Evolutionary conservation across 345 rosid species (phyloP).

Genomic region (Clarkia xantiana): DNA sequence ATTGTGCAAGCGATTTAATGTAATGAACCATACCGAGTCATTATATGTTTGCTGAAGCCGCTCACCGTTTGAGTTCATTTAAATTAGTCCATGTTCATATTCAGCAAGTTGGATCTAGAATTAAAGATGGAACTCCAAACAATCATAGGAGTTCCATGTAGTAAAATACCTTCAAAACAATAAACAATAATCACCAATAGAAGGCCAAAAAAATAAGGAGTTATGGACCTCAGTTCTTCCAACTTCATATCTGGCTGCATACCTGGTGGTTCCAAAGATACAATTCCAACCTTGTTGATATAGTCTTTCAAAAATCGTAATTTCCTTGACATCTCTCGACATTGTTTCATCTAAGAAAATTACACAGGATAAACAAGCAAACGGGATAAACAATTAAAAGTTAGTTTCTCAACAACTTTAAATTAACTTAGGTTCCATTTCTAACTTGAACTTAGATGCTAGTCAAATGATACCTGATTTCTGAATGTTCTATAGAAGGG

Average conservation of each 20-base stretch:
- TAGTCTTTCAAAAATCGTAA: slow-evolving; percentile 80
- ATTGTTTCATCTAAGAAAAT: slow-evolving; percentile 58
- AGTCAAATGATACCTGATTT: slow-evolving; percentile 48
- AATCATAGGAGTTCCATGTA: neutral
- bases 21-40: slow-evolving; percentile 14
- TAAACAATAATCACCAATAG: slow-evolving; percentile 5
- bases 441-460: too few species aligned
- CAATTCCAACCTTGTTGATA: slow-evolving; percentile 70
- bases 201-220: slow-evolving; percentile 6
- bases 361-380: neutral
- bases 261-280: slow-evolving; percentile 43
- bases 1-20: too few species aligned
- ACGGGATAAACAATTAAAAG: neutral
- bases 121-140: neutral
- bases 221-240: slow-evolving; percentile 73
- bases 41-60: slow-evolving; percentile 74
- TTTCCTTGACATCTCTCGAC: slow-evolving; percentile 95
- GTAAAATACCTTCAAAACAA: neutral
- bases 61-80: slow-evolving; percentile 93
- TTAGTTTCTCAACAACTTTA: neutral
- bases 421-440: too few species aligned
- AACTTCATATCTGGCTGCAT: slow-evolving; percentile 65
- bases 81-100: slow-evolving; percentile 79
- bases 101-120: slow-evolving; percentile 71
- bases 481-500: slow-evolving; percentile 92